Conservation (phyloP, 352 stramenopile genomes). For the Pythium volutum region DNA sequence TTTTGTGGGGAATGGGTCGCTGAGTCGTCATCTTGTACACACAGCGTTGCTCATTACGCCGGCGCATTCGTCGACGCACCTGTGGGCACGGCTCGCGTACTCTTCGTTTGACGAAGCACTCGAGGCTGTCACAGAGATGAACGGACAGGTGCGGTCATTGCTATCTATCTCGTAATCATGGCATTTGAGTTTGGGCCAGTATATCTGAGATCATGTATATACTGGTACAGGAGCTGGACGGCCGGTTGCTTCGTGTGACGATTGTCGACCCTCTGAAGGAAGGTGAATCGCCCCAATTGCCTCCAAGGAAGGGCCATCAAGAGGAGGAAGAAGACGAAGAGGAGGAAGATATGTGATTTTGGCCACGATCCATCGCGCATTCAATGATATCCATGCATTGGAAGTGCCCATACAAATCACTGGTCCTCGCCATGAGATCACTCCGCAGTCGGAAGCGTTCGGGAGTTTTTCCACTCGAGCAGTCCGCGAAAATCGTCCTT, state of each 20-base stretch:
- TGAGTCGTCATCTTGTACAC: not conserved
- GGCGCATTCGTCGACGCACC: conserved; percentile 53
- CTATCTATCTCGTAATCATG: not conserved
- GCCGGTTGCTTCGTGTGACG: conserved; percentile 69
- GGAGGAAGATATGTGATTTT: not conserved
- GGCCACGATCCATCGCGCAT: too few relatives aligned
- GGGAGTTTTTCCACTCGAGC: conserved; percentile 78
- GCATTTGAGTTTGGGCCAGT: not conserved
- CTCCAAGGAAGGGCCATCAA: not conserved
- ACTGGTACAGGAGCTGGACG: conserved; percentile 51
- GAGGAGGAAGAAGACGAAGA: not conserved
- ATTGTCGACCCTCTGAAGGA: conserved; percentile 55
- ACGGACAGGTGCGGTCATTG: conserved; percentile 59
- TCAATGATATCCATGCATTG: not conserved
- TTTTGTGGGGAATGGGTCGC: not conserved
- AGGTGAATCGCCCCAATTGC: not conserved
- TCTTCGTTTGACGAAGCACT: conserved; percentile 68
- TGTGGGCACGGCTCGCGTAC: conserved; percentile 66
- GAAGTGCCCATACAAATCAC: not conserved
- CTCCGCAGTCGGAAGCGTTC: conserved; percentile 46
- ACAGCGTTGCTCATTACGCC: conserved; percentile 48
- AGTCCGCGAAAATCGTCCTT: conserved; percentile 68
- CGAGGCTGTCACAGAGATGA: conserved; percentile 70
- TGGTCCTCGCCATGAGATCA: conserved; percentile 20
- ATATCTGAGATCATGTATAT: not conserved